Evolutionary conservation across 1,139 yeast genomes (phyloP).

Genomic region (Martiniozyma asiatica): DNA sequence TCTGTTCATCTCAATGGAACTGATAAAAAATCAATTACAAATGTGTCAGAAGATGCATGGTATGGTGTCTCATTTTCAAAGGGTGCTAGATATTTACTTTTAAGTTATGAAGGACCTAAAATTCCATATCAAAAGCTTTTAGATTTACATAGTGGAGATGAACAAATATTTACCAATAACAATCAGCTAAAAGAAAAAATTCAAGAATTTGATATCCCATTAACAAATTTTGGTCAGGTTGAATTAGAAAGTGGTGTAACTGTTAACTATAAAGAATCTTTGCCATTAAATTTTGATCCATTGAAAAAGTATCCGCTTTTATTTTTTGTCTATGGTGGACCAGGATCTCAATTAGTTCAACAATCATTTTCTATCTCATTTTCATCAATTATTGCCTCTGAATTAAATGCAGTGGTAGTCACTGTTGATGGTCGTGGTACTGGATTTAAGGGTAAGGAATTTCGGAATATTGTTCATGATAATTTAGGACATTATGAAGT

Average conservation of each 20-base stretch:
- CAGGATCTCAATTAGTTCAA: conserved; percentile 70
- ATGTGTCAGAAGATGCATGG: conserved; percentile 21
- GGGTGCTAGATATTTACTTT: conserved; percentile 40
- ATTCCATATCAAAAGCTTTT: conserved; percentile 55
- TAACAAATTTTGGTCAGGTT: conserved; percentile 33
- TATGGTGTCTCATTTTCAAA: conserved; percentile 33
- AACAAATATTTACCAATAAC: conserved; percentile 22
- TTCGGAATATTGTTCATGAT: conserved; percentile 52
- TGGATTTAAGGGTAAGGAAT: conserved; percentile 76
- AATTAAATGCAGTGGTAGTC: conserved; percentile 61
- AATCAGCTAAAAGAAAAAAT: conserved; percentile 23
- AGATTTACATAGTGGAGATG: conserved; percentile 24
- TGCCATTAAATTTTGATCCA: conserved; percentile 59
- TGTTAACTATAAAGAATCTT: conserved; percentile 59
- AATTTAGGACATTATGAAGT: conserved; percentile 84
- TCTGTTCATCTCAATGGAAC: conserved; percentile 23
- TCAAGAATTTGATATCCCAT: conserved; percentile 41
- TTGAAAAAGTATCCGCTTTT: conserved; percentile 57
- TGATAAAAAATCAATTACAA: conserved; percentile 16
- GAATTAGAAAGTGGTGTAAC: conserved; percentile 26
- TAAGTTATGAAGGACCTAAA: conserved; percentile 52
- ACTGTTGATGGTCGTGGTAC: conserved; percentile 94
- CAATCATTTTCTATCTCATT: conserved; percentile 47
- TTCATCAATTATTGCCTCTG: conserved; percentile 58
- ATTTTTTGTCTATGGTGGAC: conserved; percentile 88